Percentiles rank a stretch among this genome's conserved stretches.
phyloP scores from a whole-genome alignment of 768 basidiomycete genomes.

The Boletus subcaerulescens region DNA sequence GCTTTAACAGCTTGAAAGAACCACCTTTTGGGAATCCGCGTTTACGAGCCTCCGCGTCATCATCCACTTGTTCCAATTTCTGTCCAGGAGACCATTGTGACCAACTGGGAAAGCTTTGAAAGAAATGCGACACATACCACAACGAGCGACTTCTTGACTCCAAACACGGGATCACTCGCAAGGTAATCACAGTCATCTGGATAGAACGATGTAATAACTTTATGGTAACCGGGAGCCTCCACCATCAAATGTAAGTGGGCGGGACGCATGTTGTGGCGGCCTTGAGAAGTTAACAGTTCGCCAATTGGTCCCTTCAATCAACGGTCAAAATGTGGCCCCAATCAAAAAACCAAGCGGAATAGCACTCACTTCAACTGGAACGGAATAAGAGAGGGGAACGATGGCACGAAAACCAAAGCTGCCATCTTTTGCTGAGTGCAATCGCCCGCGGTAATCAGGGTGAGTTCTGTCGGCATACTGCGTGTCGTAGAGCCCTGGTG shows the following conservation, averaged over 20 bases:
- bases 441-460: conserved; percentile 73
- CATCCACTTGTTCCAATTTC: conserved; percentile 52
- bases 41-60: conserved; percentile 51
- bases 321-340: conserved; percentile 11
- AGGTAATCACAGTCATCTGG: conserved; percentile 67
- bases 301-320: conserved; percentile 64
- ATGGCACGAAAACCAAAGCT: conserved; percentile 69
- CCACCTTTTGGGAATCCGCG: conserved; percentile 46
- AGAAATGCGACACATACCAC: conserved; percentile 48
- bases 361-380: conserved; percentile 61
- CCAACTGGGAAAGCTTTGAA: background rate
- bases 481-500: conserved; percentile 35
- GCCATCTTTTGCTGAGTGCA: conserved; percentile 59
- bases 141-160: conserved; percentile 75
- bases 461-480: conserved; percentile 53
- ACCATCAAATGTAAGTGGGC: conserved; percentile 78
- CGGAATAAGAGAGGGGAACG: conserved; percentile 67
- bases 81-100: conserved; percentile 20
- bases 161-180: conserved; percentile 74
- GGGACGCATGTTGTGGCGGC: conserved; percentile 74
- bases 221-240: conserved; percentile 68
- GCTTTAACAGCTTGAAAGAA: conserved; percentile 46
- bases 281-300: conserved; percentile 49
- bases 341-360: background rate
- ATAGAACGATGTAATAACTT: conserved; percentile 73